These are phyloP conservation scores for Hanseniaspora valbyensis DNA, from an alignment of 805 yeast genomes.

Conservation along the genomic window DNA sequence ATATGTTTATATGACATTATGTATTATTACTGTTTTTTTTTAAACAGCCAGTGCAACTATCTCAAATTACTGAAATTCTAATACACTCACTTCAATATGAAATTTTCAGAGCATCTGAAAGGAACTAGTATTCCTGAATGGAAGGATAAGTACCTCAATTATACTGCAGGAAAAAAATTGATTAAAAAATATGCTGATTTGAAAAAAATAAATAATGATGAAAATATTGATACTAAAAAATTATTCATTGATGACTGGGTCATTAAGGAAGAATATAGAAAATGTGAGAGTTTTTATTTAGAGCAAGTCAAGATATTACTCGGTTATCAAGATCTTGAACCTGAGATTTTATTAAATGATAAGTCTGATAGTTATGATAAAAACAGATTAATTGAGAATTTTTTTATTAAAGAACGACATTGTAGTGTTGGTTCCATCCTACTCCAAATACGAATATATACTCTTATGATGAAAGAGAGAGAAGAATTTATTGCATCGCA, in stretches of 20 bases:
- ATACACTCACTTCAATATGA: no score
- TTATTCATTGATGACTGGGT: slow-evolving; percentile 29
- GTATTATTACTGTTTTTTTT: no score
- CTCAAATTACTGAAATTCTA: no score
- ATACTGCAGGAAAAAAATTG: slow-evolving; percentile 39
- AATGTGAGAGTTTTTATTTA: slow-evolving; percentile 28
- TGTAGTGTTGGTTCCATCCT: slow-evolving; percentile 11
- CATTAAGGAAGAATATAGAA: slow-evolving; percentile 23
- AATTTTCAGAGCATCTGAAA: slow-evolving; percentile 50
- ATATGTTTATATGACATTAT: no score
- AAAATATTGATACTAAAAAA: slow-evolving; percentile 19
- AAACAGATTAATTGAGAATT: slow-evolving; percentile 1
- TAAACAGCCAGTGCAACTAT: no score
- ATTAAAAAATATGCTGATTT: slow-evolving; percentile 23
- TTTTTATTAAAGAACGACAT: slow-evolving; percentile 3
- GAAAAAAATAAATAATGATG: slow-evolving; percentile 1
- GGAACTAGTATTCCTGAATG: slow-evolving; percentile 76
- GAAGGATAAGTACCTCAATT: slow-evolving; percentile 71
- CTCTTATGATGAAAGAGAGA: slow-evolving; percentile 13
- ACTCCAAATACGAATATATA: slow-evolving; percentile 11
- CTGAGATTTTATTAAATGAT: background rate
- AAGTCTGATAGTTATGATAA: background rate
- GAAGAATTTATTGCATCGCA: background rate
- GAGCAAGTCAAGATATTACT: slow-evolving; percentile 18
- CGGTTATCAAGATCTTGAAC: background rate